Percentiles rank a stretch among this genome's conserved stretches.
Conservation (phyloP, 2,329 filamentous ascomycete species). For the Exserohilum rostratum region DNA sequence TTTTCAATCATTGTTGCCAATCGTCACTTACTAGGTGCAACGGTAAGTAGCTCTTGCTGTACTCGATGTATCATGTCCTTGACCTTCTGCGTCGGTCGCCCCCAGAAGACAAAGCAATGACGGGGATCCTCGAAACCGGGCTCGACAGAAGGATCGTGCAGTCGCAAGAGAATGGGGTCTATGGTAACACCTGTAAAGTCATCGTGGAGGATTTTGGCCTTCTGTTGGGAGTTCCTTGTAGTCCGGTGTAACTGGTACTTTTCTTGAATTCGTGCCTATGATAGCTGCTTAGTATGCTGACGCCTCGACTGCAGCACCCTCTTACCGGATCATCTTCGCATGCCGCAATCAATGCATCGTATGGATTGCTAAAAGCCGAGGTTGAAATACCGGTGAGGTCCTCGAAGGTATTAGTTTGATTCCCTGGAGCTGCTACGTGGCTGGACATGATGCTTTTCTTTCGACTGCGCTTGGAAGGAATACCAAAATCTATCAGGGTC, state of each 20-base stretch:
- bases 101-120: slow-evolving; percentile 88
- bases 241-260: slow-evolving; percentile 76
- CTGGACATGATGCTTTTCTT: slow-evolving; percentile 21
- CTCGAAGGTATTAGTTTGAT: slow-evolving; percentile 38
- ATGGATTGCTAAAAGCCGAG: slow-evolving; percentile 68
- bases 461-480: background rate
- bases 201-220: slow-evolving; percentile 70
- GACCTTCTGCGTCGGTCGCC: slow-evolving; percentile 76
- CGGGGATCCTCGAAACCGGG: slow-evolving; percentile 75
- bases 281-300: background rate
- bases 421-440: slow-evolving; percentile 15
- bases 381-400: slow-evolving; percentile 50
- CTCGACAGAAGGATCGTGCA: slow-evolving; percentile 68
- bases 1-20: background rate
- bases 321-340: slow-evolving; percentile 72
- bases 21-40: slow-evolving; percentile 69
- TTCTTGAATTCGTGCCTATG: slow-evolving; percentile 69
- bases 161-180: slow-evolving; percentile 74
- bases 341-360: slow-evolving; percentile 72
- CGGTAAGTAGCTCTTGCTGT: slow-evolving; percentile 68
- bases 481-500: background rate
- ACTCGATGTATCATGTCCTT: slow-evolving; percentile 70
- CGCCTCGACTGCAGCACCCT: slow-evolving; percentile 1
- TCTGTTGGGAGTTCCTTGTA: slow-evolving; percentile 77
- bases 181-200: slow-evolving; percentile 74